Evolutionary conservation across 495 filamentous ascomycete species (phyloP), one percentile per base, ranked within the genome.

Genomic region (Cercophora newfieldiana): DNA sequence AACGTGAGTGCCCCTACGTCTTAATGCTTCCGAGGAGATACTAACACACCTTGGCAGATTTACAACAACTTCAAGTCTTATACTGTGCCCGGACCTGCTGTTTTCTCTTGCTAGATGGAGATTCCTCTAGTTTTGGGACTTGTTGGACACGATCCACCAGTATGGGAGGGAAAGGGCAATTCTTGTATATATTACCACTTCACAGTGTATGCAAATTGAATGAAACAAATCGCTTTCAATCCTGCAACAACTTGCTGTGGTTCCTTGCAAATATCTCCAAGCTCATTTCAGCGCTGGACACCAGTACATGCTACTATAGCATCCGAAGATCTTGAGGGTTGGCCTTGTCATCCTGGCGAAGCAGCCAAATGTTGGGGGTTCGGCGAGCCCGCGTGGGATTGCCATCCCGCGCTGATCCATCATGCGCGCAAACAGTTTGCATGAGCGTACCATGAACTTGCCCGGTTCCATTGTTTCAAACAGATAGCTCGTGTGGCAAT

Each of bases 21-120:
- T 44, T 16, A 44, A 44, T 14, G 10, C 10, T 16, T 12, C 37
- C 10, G 37, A 44, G 5, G 14, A 0, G 25, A 54, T 61, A 44
- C 66, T 70, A 53, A 73, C 63, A 10, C 29, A 2, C 14, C 37
- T 0, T 14, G n/a, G n/a, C 49, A 85, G 72, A 85, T 84, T 61
- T 84, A 84, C 70, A 81, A 74, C 67, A 80, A 80, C 71, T 80
- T 84, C 75, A 73, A 77, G 63, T 80, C 71, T 48, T 85, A 85
- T 57, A 81, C 77, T 4, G 75, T 84, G 29, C 83, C 81, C 0
- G 80, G 83, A 7, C 83, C 82, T 29, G 71, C 74, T n/a, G 77
- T 83, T 1, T 74, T 74, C 50, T 24, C 61, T 5, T 74, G 69
- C 64, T 74, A 64, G 53, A 62, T 37, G 26, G n/a, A 33, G 25